phyloP scores from a whole-genome alignment of 2,329 filamentous ascomycete genomes.

The Fusarium sacchari region DNA sequence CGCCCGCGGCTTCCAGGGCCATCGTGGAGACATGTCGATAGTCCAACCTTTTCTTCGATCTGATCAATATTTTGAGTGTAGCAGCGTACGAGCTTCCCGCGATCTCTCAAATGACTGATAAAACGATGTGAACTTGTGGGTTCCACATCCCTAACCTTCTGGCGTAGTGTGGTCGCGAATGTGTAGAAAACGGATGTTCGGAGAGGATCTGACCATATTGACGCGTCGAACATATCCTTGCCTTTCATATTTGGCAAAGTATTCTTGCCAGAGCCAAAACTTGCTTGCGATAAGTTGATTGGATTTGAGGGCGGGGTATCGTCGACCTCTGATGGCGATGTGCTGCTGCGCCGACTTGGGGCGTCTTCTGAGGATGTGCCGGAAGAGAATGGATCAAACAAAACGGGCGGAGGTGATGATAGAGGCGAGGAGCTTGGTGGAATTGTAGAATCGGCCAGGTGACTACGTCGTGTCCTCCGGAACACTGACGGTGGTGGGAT shows the following conservation, averaged over 20 bases:
- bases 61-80: conserved; percentile 83
- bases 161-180: conserved; percentile 73
- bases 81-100: conserved; percentile 74
- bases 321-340: conserved; percentile 57
- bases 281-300: conserved; percentile 51
- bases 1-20: conserved; percentile 71
- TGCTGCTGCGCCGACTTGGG: conserved; percentile 50
- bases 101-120: conserved; percentile 72
- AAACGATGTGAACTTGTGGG: conserved; percentile 75
- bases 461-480: conserved; percentile 34
- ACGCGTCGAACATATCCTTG: conserved; percentile 75
- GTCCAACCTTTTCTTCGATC: conserved; percentile 75
- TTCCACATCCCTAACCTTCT: conserved; percentile 70
- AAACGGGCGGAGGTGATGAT: conserved; percentile 64
- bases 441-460: conserved; percentile 35
- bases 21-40: conserved; percentile 69
- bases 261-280: conserved; percentile 46
- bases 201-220: conserved; percentile 74
- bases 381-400: conserved; percentile 62
- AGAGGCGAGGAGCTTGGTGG: conserved; percentile 62
- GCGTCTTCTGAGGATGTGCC: conserved; percentile 51
- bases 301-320: conserved; percentile 55
- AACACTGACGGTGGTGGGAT: conserved; percentile 43
- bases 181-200: conserved; percentile 78
- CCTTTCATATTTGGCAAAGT: conserved; percentile 72